These are phyloP conservation scores for Pichia kluyveri DNA, from an alignment of 805 yeast species.

Conservation along the genomic window DNA sequence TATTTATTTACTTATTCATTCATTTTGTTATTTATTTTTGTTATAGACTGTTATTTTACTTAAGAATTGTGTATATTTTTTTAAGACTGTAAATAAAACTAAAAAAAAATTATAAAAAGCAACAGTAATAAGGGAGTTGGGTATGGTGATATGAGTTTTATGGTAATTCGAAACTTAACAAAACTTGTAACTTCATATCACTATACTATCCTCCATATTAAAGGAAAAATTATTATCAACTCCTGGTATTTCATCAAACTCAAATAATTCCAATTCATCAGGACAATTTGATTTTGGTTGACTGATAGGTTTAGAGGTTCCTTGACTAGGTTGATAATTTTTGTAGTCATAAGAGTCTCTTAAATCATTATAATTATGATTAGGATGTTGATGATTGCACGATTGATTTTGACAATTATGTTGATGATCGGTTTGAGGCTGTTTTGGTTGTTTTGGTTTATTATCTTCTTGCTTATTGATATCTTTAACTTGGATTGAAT, in stretches of 20 bases:
- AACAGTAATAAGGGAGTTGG: background rate
- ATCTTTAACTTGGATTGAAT: background rate
- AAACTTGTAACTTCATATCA: background rate
- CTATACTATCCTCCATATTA: constrained; percentile 8
- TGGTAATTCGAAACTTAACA: background rate
- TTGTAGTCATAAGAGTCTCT: background rate
- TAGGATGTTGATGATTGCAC: too few species aligned
- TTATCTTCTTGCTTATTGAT: background rate
- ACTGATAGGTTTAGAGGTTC: background rate
- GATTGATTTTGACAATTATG: too few species aligned
- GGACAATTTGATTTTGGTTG: background rate
- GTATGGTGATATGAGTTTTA: background rate
- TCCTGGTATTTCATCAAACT: constrained; percentile 1
- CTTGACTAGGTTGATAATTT: background rate
- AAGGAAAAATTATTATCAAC: constrained; percentile 5
- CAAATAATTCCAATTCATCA: background rate
- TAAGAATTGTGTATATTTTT: background rate
- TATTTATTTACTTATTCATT: background rate
- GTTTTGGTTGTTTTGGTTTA: too few species aligned
- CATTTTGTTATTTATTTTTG: background rate
- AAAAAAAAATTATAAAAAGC: background rate
- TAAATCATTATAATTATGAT: too few species aligned
- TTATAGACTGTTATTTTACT: background rate
- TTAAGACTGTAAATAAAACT: background rate
- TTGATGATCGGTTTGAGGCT: too few species aligned